Base-by-base conservation (phyloP, 345 rosid genomes). In the Turritis glabra region DNA sequence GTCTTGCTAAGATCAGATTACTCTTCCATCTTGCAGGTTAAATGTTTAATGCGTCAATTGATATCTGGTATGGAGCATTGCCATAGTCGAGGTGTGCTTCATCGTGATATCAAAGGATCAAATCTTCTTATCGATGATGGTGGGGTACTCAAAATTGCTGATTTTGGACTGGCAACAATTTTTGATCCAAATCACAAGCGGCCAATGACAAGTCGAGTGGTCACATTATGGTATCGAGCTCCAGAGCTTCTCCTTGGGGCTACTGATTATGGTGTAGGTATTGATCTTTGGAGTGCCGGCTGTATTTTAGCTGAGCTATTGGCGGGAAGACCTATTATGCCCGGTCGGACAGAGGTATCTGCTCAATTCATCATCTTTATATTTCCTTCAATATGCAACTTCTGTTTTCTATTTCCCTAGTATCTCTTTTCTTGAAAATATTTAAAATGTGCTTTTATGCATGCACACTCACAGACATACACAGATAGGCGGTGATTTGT, bases 191-290 rank as follows among this genome's bases (percentile, higher is more conserved):
- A 89, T 64, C 88, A 82, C 77, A 89, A 79, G 82, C 88, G 86
- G 71, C 88, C 89, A 0, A 88, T 95, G 99, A 95, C 99, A 25
- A 95, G 97, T 71, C 87, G 97, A 51, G 99, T 95, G 64, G 99
- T 95, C 25, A 95, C 99, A 21, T 75, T 95, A 3, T 95, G 99
- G 97, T 95, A 95, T 72, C 92, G 99, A 47, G 92, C 99, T 64
- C 99, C 97, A 3, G 99, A 95, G 82, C 99, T 95, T 79, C 94
- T 95, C 48, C 96, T 95, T n/a, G 99, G 99, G 19, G 92, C 97
- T 73, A 90, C 93, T 59, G 97, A 95, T 74, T 95, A 95, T 80
- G 89, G 91, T 72, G 96, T 87, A 3, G 97, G 96, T 56, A 84
- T 94, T 70, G 98, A 94, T 74, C 90, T 94, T 29, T 94, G 98